Conservation (phyloP, 177 flowering plant genomes). For the Vitis hybrid region DNA sequence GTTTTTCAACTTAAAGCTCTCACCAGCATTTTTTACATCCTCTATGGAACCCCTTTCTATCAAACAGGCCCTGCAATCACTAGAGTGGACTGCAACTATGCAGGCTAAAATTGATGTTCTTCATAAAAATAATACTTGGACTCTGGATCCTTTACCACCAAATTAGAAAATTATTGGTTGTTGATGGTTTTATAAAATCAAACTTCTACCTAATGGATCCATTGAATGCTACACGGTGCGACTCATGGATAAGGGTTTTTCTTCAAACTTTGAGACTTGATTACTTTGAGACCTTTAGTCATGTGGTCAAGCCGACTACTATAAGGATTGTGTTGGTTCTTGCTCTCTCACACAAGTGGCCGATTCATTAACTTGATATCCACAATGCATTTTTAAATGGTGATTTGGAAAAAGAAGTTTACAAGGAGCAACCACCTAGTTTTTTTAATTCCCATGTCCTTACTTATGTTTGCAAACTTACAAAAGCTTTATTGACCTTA, state of each 20-base stretch:
- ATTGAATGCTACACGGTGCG: neutral
- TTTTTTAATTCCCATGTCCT: neutral
- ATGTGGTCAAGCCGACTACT: too few relatives aligned
- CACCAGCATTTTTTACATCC: too few relatives aligned
- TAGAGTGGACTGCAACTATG: neutral
- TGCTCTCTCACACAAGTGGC: too few relatives aligned
- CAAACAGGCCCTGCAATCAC: too few relatives aligned
- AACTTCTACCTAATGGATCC: neutral
- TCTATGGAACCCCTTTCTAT: too few relatives aligned
- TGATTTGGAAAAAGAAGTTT: neutral
- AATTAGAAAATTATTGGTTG: neutral
- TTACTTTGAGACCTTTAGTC: conserved; percentile 1
- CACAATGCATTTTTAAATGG: conserved; percentile 2
- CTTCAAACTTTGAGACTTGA: neutral
- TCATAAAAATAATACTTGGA: neutral
- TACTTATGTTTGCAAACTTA: too few relatives aligned
- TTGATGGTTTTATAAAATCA: conserved; percentile 3
- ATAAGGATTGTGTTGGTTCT: too few relatives aligned
- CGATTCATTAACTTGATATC: too few relatives aligned
- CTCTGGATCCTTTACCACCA: neutral
- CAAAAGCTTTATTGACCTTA: too few relatives aligned
- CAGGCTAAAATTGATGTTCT: neutral
- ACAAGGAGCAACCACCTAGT: neutral
- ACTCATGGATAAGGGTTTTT: too few relatives aligned
- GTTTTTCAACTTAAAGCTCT: too few relatives aligned